Evolutionary conservation across 257 asterid species (phyloP), one percentile per base, ranked within the genome.

Genomic region (Voacanga thouarsii): DNA sequence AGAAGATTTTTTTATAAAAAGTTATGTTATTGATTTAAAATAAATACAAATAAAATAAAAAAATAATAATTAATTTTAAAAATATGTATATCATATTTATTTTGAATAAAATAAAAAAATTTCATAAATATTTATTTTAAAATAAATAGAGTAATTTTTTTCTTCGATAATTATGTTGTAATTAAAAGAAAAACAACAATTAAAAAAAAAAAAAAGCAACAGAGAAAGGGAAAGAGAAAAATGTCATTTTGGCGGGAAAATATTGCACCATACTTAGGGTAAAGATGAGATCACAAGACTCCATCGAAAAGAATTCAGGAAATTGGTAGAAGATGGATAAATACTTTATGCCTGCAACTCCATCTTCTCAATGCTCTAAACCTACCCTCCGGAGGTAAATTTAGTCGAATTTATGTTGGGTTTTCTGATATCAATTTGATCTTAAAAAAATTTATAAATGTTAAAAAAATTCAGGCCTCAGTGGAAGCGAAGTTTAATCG

Each of bases 401-500:
- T 18, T 21, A n/a, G 16, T 23, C 43, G 21, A n/a, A 14, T 41
- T 39, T 53, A 18, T 19, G 15, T 16, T 37, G 28, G 28, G 44
- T 21, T 39, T 65, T 55, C 43, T 50, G 12, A 45, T 55, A 30
- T 72, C 68, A 21, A 43, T 41, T 39, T 12, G 41, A 4, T 3
- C 21, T 23, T 56, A 8, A 30, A 71, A 11, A 18, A 53, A 68
- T 67, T 14, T 9, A 57, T 26, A 30, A 39, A 15, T 30, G 51
- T 43, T 12, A 30, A 30, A 78, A 75, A 74, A 75, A 74, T 75
- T 43, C 71, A 94, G 97, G 91, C 71, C 68, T 53, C 87, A 77
- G 43, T 92, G 97, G 99, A 86, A 81, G 88, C 87, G 97, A 82
- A 85, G 85, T 69, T 77, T 90, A 39, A 56, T 86, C 6, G 97